Evolutionary conservation across 768 basidiomycete species (phyloP).

Genomic region (Suillus spraguei): DNA sequence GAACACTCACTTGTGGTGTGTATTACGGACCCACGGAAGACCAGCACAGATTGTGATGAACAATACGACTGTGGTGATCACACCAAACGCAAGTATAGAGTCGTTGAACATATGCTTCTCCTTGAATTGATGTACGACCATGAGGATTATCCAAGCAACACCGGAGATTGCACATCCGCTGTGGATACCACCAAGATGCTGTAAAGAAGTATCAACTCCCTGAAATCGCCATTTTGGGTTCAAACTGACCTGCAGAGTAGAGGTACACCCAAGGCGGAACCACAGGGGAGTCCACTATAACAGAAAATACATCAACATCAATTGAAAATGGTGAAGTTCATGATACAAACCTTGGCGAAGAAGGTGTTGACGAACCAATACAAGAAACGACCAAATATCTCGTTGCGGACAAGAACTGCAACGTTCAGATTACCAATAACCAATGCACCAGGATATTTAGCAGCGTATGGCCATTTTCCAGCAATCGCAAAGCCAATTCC

Average conservation of each 20-base stretch:
- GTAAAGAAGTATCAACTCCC: slow-evolving; percentile 17
- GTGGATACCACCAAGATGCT: slow-evolving; percentile 83
- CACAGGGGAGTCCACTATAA: slow-evolving; percentile 70
- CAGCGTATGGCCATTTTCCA: slow-evolving; percentile 70
- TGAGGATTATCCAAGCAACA: slow-evolving; percentile 68
- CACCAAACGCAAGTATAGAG: slow-evolving; percentile 61
- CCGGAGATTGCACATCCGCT: slow-evolving; percentile 75
- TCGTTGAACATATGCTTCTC: slow-evolving; percentile 51
- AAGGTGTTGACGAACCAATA: slow-evolving; percentile 71
- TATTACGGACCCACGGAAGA: slow-evolving; percentile 80
- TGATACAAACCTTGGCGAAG: slow-evolving; percentile 64
- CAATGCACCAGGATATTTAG: slow-evolving; percentile 66
- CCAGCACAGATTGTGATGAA: slow-evolving; percentile 64
- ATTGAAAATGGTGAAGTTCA: not conserved
- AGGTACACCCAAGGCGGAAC: slow-evolving; percentile 74
- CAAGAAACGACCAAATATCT: slow-evolving; percentile 77
- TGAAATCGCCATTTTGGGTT: not conserved
- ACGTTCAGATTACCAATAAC: slow-evolving; percentile 74
- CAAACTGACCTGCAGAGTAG: slow-evolving; percentile 58
- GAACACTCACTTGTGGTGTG: slow-evolving; percentile 70
- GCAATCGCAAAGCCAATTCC: slow-evolving; percentile 62
- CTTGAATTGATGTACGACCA: slow-evolving; percentile 58
- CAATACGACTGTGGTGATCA: slow-evolving; percentile 58
- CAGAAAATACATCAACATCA: slow-evolving; percentile 4
- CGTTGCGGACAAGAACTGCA: slow-evolving; percentile 79